Evolutionary conservation across 352 stramenopile species (phyloP), one percentile per base, ranked within the genome.

Genomic region (Globisporangium takayamanum): DNA sequence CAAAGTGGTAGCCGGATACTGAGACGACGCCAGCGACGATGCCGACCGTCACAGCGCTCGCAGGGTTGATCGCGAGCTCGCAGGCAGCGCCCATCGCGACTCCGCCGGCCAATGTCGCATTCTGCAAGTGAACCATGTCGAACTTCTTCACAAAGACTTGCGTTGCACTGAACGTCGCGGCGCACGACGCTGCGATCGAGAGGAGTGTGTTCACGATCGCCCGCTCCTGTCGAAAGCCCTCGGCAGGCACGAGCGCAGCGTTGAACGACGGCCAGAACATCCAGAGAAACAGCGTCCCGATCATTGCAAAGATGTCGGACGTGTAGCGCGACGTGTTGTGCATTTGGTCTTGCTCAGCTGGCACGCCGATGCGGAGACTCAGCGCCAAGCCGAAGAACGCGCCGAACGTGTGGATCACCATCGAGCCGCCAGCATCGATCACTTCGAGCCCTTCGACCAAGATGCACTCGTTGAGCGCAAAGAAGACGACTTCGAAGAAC

Each of bases 261-360:
- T 94, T 92, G 73, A 96, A 96, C 7, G 72, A 88, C 22, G 87
- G 84, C 87, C 87, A 96, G 64, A 85, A 96, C 67, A 93, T 88
- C 87, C 87, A 96, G 42, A 94, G 63, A 55, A 94, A 86, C 15
- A 91, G 74, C 30, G 87, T 93, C 7, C 87, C 87, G 63, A 96
- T 87, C 69, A 96, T 86, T 5, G 87, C 72, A 55, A 92, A 80
- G 53, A 90, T 68, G 47, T 90, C 80, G 39, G 78, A 87, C 48
- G 76, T 74, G 66, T 90, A 90, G 5, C 74, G 63, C 16, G 84
- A 91, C 18, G 66, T 76, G 69, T 85, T 87, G 63, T 85, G 78
- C 26, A 60, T 47, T 55, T 85, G 70, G 30, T 86, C 68, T 1
- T n/a, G 3, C 1, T 42, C 20, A 15, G 52, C 41, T 3, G 79